A percentile compares a stretch with the other conserved stretches of the same genome.
Evolutionary conservation across 495 filamentous ascomycete genomes (phyloP).

Genomic region (Aspergillus baeticus): DNA sequence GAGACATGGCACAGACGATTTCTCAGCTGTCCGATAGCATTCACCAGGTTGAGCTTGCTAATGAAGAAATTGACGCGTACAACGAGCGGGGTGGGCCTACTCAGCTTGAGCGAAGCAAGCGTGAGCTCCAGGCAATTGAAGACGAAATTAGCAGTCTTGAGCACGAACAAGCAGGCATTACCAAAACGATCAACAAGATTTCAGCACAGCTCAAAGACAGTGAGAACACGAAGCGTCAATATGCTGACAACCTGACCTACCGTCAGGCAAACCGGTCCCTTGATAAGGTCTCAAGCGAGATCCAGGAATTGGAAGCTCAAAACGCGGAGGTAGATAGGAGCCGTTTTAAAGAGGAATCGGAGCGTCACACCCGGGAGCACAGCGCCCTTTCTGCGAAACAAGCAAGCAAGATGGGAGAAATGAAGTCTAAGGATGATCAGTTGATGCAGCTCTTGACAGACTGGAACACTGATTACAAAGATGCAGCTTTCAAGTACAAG

Average conservation of each 20-base stretch:
- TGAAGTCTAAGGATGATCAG: slow-evolving; percentile 80
- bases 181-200: slow-evolving; percentile 70
- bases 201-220: slow-evolving; percentile 74
- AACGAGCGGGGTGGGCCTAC: slow-evolving; percentile 69
- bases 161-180: slow-evolving; percentile 63
- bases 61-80: slow-evolving; percentile 78
- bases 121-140: slow-evolving; percentile 66
- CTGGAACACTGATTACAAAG: slow-evolving; percentile 83
- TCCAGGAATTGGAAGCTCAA: slow-evolving; percentile 72
- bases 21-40: slow-evolving; percentile 69
- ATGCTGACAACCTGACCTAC: slow-evolving; percentile 82
- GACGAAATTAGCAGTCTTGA: slow-evolving; percentile 64
- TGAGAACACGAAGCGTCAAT: slow-evolving; percentile 74
- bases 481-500: slow-evolving; percentile 78
- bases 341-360: slow-evolving; percentile 67
- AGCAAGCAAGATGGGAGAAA: slow-evolving; percentile 64
- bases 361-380: slow-evolving; percentile 57
- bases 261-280: slow-evolving; percentile 70
- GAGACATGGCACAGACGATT: slow-evolving; percentile 68
- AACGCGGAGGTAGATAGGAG: slow-evolving; percentile 81
- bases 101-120: slow-evolving; percentile 66
- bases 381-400: slow-evolving; percentile 60
- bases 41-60: slow-evolving; percentile 70
- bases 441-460: slow-evolving; percentile 66
- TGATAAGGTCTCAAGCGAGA: slow-evolving; percentile 63